phyloP scores from a whole-genome alignment of 306 rosid species.

The Arachis stenosperma region DNA sequence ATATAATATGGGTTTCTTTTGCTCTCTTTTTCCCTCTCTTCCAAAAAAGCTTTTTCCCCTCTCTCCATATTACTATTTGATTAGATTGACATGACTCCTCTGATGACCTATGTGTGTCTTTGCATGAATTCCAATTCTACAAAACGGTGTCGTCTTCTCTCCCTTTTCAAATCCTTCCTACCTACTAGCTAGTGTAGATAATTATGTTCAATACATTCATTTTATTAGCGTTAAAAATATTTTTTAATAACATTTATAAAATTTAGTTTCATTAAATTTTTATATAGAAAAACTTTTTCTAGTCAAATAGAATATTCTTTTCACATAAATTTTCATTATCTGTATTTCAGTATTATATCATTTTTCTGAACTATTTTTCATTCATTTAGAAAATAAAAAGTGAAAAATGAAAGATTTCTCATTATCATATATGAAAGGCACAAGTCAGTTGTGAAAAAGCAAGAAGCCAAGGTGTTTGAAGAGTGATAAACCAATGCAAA shows the following conservation, averaged over 20 bases:
- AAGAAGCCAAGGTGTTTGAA: background rate
- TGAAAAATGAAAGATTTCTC: too few species aligned
- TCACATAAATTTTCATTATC: too few species aligned
- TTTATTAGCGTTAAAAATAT: too few species aligned
- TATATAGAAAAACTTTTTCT: too few species aligned
- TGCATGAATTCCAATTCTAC: slow-evolving; percentile 49
- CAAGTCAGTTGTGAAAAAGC: slow-evolving; percentile 12
- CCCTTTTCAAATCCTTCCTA: background rate
- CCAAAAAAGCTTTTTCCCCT: slow-evolving; percentile 24
- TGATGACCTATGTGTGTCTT: slow-evolving; percentile 43
- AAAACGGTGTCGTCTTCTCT: slow-evolving; percentile 45
- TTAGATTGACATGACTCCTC: slow-evolving; percentile 47
- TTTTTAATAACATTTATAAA: too few species aligned
- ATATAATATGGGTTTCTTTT: slow-evolving; percentile 37
- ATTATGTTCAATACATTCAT: too few species aligned
- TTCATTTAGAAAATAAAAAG: too few species aligned
- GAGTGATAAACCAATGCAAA: background rate
- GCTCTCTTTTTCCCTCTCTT: slow-evolving; percentile 32
- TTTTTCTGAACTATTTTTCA: too few species aligned
- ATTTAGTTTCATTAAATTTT: too few species aligned
- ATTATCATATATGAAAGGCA: background rate
- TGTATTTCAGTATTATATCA: too few species aligned
- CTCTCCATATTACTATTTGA: slow-evolving; percentile 35
- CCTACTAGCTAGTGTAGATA: background rate
- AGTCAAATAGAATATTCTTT: too few species aligned